A percentile compares a stretch with the other conserved stretches of the same genome.
Evolutionary conservation across 2,329 filamentous ascomycete genomes (phyloP).

Genomic region (Trichoderma sp.): DNA sequence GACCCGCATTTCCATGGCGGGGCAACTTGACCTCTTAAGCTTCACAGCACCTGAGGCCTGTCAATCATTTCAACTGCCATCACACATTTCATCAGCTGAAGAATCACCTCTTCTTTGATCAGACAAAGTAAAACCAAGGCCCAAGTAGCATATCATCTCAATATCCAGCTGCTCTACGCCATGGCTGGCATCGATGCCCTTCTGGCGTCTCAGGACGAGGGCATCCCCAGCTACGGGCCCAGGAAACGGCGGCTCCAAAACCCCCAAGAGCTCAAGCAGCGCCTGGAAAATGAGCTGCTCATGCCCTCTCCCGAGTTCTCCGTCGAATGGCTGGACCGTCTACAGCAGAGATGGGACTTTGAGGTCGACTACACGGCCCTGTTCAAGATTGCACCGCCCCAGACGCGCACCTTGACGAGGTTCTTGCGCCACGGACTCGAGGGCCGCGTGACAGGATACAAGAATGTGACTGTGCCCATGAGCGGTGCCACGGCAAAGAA

Average conservation of each 20-base stretch:
- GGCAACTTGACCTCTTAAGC: constrained; percentile 8
- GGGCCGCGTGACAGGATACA: constrained; percentile 88
- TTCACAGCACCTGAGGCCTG: neutral
- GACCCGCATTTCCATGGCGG: constrained; percentile 21
- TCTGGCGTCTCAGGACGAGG: constrained; percentile 31
- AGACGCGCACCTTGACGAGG: constrained; percentile 90
- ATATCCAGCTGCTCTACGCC: neutral
- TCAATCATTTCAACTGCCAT: neutral
- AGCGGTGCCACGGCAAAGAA: constrained; percentile 91
- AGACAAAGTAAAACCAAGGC: no score
- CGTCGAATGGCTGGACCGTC: constrained; percentile 77
- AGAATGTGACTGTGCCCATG: constrained; percentile 87
- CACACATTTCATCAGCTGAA: constrained; percentile 19
- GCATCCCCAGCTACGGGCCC: constrained; percentile 17
- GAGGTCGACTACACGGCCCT: constrained; percentile 78
- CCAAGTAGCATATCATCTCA: neutral
- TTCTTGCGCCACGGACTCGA: constrained; percentile 91
- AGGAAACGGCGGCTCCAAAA: constrained; percentile 36
- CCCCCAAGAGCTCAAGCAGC: constrained; percentile 62
- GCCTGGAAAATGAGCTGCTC: constrained; percentile 75
- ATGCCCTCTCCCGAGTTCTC: constrained; percentile 78
- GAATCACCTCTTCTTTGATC: neutral
- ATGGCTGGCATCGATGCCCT: constrained; percentile 38
- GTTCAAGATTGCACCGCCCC: constrained; percentile 83
- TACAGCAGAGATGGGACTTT: constrained; percentile 88